phyloP scores from a whole-genome alignment of 164 flowering plant genomes.

The Santalum album region DNA sequence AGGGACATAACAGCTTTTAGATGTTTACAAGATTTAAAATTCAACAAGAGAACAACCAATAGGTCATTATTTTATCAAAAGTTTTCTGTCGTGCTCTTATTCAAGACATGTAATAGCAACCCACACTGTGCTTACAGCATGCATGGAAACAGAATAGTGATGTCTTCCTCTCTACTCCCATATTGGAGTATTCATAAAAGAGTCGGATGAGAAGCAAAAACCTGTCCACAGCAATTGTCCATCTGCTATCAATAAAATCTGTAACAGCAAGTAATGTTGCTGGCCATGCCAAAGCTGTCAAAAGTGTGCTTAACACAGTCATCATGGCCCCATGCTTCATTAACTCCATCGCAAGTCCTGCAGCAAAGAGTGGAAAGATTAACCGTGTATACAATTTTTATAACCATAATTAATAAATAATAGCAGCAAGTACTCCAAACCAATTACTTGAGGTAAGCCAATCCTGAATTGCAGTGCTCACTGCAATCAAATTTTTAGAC shows the following conservation, averaged over 20 bases:
- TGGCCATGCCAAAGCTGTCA: constrained; percentile 95
- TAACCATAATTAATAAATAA: background rate
- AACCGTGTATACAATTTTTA: constrained; percentile 1
- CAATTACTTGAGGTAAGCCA: constrained; percentile 93
- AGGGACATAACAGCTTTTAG: no score
- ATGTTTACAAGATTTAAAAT: no score
- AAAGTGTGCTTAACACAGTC: constrained; percentile 80
- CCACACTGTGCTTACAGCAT: background rate
- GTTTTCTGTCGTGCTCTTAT: background rate
- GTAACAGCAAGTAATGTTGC: constrained; percentile 72
- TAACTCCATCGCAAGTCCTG: constrained; percentile 71
- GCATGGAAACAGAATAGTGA: background rate
- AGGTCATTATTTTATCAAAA: background rate
- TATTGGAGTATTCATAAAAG: constrained; percentile 1
- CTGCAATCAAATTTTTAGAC: constrained; percentile 87
- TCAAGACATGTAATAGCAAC: background rate
- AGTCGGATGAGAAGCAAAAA: constrained; percentile 15
- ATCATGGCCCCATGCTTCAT: constrained; percentile 98
- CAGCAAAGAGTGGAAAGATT: constrained; percentile 11
- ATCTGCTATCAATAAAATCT: constrained; percentile 89
- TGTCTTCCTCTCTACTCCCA: background rate
- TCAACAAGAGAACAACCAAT: no score
- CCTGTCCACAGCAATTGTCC: constrained; percentile 96
- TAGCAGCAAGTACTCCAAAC: constrained; percentile 12
- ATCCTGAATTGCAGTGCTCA: constrained; percentile 97